Evolutionary conservation across 352 stramenopile species (phyloP), one percentile per base, ranked within the genome.

Genomic region (Lagenidium giganteum): DNA sequence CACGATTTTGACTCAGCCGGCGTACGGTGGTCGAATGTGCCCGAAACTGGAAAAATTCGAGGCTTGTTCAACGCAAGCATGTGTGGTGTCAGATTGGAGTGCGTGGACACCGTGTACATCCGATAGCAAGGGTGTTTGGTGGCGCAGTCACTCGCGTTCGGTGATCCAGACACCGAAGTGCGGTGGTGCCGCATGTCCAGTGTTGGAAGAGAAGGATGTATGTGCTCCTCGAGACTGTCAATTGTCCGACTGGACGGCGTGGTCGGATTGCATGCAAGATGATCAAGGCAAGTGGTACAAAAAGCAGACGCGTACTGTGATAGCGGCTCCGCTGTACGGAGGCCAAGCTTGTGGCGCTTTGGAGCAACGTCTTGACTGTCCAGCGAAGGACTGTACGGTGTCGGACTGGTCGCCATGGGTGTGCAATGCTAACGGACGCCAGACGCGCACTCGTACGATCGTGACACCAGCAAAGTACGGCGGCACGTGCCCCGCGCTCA

Each of bases 101-200:
- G 59, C 62, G 3, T 89, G 64, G 51, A 67, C 59, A 8, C 35
- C 53, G 4, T 89, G 76, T 33, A n/a, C n/a, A n/a, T n/a, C n/a
- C n/a, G n/a, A n/a, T n/a, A n/a, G n/a, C n/a, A n/a, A n/a, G n/a
- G n/a, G n/a, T n/a, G n/a, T n/a, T n/a, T n/a, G n/a, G n/a, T n/a
- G n/a, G n/a, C n/a, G n/a, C n/a, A n/a, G n/a, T n/a, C n/a, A n/a
- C n/a, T n/a, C n/a, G n/a, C 42, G 37, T 6, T 6, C 8, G 6
- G 28, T 43, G 26, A 8, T 52, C 33, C 32, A 51, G 9, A 31
- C 9, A 23, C 31, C 17, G 45, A 50, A 28, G 6, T 8, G 8
- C 17, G 55, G 50, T 13, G 53, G 53, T 12, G 17, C 4, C 1
- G 24, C n/a, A 12, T 67, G 57, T 31, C 47, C 47, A 9, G 38